A percentile compares a stretch with the other conserved stretches of the same genome.
These are phyloP conservation scores for Mycena rebaudengoi DNA, from an alignment of 768 basidiomycete species.

Conservation along the genomic window DNA sequence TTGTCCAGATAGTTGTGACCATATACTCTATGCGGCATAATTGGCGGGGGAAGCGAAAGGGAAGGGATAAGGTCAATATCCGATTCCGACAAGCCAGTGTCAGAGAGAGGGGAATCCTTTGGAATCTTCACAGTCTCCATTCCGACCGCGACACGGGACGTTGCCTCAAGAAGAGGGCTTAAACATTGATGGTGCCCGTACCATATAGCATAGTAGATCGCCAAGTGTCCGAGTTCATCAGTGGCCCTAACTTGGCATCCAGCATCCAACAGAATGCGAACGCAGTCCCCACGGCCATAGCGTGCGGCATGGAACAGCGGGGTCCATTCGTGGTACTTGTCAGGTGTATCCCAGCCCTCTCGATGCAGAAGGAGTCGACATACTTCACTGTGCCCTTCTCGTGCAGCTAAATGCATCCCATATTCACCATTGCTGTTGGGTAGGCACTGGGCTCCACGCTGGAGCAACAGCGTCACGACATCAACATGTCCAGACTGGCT, in stretches of 20 bases:
- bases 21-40: constrained; percentile 97
- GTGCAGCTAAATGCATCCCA: constrained; percentile 94
- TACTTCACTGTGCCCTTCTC: constrained; percentile 89
- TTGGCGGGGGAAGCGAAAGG: constrained; percentile 95
- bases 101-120: constrained; percentile 51
- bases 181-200: constrained; percentile 85
- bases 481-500: constrained; percentile 90
- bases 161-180: constrained; percentile 61
- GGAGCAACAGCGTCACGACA: constrained; percentile 79
- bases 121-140: constrained; percentile 31
- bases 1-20: constrained; percentile 96
- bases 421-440: constrained; percentile 97
- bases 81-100: constrained; percentile 52
- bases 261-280: constrained; percentile 81
- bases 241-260: constrained; percentile 76
- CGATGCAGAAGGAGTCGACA: constrained; percentile 78
- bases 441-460: constrained; percentile 78
- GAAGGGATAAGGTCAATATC: constrained; percentile 94
- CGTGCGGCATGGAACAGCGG: constrained; percentile 95
- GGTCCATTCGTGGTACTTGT: constrained; percentile 99
- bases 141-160: constrained; percentile 39
- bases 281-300: constrained; percentile 79
- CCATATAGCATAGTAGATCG: constrained; percentile 97
- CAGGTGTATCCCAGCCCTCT: constrained; percentile 85
- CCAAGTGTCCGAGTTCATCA: constrained; percentile 87